Evolutionary conservation across 345 rosid genomes (phyloP).

Genomic region (Ceriops decandra): DNA sequence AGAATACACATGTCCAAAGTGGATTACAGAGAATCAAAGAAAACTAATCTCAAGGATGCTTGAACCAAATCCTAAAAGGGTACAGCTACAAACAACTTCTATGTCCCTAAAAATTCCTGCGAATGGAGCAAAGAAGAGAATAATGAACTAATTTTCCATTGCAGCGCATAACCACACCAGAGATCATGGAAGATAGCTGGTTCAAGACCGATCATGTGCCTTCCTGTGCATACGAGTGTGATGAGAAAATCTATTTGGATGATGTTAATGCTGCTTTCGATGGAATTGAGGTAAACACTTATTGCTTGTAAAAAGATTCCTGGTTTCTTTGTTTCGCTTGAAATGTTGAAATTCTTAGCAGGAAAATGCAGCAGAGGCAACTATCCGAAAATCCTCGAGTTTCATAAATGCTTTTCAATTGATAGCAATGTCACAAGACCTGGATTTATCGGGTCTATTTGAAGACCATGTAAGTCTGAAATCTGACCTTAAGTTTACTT

Average conservation of each 20-base stretch:
- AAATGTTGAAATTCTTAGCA: conserved; percentile 31
- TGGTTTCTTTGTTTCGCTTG: conserved; percentile 3
- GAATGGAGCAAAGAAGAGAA: neutral
- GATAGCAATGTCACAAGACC: conserved; percentile 92
- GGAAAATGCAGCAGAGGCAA: conserved; percentile 46
- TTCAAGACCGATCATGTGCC: conserved; percentile 60
- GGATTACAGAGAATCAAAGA: conserved; percentile 56
- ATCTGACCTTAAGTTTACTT: conserved; percentile 4
- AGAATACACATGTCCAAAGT: conserved; percentile 55
- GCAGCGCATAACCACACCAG: conserved; percentile 67
- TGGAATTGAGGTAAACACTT: conserved; percentile 49
- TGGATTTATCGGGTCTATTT: conserved; percentile 88
- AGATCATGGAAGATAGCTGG: conserved; percentile 74
- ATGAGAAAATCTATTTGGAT: conserved; percentile 40
- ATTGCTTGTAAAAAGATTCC: neutral
- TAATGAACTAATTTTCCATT: conserved; percentile 4
- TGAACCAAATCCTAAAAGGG: conserved; percentile 62
- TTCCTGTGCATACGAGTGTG: conserved; percentile 34
- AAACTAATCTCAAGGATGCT: conserved; percentile 64
- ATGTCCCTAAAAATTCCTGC: neutral
- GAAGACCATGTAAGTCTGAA: conserved; percentile 60
- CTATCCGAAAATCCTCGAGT: conserved; percentile 47
- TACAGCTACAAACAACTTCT: conserved; percentile 10
- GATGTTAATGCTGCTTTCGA: conserved; percentile 56
- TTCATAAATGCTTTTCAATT: conserved; percentile 87